A percentile compares a stretch with the other conserved stretches of the same genome.
These are phyloP conservation scores for Xanthoparmelia taractica DNA, from an alignment of 495 filamentous ascomycete species.

Conservation along the genomic window DNA sequence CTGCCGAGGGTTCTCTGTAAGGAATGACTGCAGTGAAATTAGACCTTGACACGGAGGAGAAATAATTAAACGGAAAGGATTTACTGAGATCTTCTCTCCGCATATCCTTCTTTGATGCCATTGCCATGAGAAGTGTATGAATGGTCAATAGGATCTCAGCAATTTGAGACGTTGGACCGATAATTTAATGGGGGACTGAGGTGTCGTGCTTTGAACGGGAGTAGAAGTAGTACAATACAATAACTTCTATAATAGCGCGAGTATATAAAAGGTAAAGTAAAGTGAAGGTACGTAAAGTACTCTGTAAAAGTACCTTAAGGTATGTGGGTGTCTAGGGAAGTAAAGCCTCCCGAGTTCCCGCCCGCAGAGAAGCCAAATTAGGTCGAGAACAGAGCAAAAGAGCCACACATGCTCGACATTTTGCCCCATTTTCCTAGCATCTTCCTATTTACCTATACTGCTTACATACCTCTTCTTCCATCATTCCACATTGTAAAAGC, in stretches of 20 bases:
- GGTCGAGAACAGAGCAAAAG: neutral
- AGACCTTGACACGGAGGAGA: constrained; percentile 10
- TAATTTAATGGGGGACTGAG: too few species aligned
- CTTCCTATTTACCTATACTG: neutral
- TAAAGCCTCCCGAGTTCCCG: constrained; percentile 1
- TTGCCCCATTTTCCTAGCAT: neutral
- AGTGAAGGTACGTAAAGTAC: too few species aligned
- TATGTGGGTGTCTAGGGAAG: neutral
- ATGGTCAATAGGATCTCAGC: constrained; percentile 10
- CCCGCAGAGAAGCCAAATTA: neutral
- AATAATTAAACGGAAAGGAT: constrained; percentile 22
- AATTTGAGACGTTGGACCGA: too few species aligned
- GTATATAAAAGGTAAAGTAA: neutral
- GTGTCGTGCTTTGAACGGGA: neutral
- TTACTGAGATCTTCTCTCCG: constrained; percentile 74
- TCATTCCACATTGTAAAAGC: constrained; percentile 1
- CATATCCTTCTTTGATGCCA: constrained; percentile 81
- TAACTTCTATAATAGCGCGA: neutral
- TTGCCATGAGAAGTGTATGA: constrained; percentile 27
- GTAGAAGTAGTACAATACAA: neutral
- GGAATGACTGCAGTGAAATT: constrained; percentile 46
- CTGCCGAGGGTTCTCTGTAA: constrained; percentile 51
- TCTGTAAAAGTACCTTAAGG: too few species aligned
- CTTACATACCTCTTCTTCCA: neutral
- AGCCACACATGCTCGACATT: neutral